Conservation (phyloP, 495 filamentous ascomycete genomes). For the Lasiosphaeria miniovina region DNA sequence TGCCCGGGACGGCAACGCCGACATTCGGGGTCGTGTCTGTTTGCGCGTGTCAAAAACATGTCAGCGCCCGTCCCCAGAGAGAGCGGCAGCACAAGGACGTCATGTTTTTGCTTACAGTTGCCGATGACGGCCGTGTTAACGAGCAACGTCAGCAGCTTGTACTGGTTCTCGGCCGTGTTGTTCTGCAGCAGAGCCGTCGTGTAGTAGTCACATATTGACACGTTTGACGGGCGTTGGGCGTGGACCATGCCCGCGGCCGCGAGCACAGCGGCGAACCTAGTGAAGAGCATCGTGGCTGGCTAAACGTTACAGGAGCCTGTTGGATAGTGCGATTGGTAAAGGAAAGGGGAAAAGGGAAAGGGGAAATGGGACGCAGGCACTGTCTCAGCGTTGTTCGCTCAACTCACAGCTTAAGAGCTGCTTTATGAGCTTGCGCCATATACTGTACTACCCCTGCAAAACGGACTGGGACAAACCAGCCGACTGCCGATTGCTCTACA, state of each 20-base stretch:
- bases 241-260: slow-evolving; percentile 24
- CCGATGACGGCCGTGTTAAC: slow-evolving; percentile 57
- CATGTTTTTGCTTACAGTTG: slow-evolving; percentile 34
- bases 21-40: slow-evolving; percentile 47
- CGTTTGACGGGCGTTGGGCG: slow-evolving; percentile 44
- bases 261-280: no score
- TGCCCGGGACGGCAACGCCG: slow-evolving; percentile 46
- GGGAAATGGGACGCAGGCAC: no score
- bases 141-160: slow-evolving; percentile 47
- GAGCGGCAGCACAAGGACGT: background rate
- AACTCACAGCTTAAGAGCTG: no score
- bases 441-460: no score
- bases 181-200: slow-evolving; percentile 49
- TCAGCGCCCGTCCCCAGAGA: background rate
- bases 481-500: no score
- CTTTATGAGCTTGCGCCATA: no score
- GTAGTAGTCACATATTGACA: slow-evolving; percentile 55
- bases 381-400: no score
- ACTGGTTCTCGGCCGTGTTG: slow-evolving; percentile 54
- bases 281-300: no score
- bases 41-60: background rate
- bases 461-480: no score
- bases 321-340: no score
- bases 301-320: no score
- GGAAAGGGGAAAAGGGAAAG: no score